Base-by-base conservation (phyloP, 2,329 filamentous ascomycete species). In the Aurifilum marmelostoma region DNA sequence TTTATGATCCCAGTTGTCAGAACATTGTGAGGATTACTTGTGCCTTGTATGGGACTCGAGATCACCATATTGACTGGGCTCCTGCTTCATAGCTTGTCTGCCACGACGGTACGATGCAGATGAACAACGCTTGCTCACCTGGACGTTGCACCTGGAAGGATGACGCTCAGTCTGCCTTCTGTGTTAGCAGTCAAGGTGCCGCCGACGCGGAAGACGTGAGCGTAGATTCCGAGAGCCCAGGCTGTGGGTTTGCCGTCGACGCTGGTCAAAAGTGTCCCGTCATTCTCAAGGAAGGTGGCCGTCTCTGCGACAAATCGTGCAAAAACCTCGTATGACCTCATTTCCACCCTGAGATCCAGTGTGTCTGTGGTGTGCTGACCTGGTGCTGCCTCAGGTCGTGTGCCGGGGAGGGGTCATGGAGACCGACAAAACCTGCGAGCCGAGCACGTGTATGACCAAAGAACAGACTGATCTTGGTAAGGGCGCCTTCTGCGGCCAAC, bases 1-100 rank as follows among this genome's bases (percentile, higher is more conserved):
- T 50, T 56, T 66, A 54, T 50, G 64, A 66, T 50, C 18, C 64
- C 37, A 66, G 32, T 54, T 66, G 64, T 41, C 29, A 52, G 27
- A 24, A 47, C 27, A 50, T 34, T 27, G 56, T 60, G 24, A 56
- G 50, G 24, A 39, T 16, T 7, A 18, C n/a, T n/a, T 11, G 21
- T 62, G 34, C 24, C 14, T 37, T 7, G 2, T 16, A 12, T 62
- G 9, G 37, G 11, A n/a, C 9, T 18, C 41, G n/a, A 18, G 37
- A 62, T 12, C 12, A 27, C 27, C 11, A 47, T 47, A 5, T n/a
- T 64, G 62, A 52, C 27, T 21, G 21, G 8, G n/a, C 6, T 64
- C 50, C 18, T 39, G 34, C 37, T 18, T 7, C 27, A 29, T 24
- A 65, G 63, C 47, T 65, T n/a, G 27, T 56, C 29, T 65, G 63